A percentile compares a stretch with the other conserved stretches of the same genome.
Evolutionary conservation across 2,329 filamentous ascomycete species (phyloP).

Genomic region (Macrophomina pseudophaseolina): DNA sequence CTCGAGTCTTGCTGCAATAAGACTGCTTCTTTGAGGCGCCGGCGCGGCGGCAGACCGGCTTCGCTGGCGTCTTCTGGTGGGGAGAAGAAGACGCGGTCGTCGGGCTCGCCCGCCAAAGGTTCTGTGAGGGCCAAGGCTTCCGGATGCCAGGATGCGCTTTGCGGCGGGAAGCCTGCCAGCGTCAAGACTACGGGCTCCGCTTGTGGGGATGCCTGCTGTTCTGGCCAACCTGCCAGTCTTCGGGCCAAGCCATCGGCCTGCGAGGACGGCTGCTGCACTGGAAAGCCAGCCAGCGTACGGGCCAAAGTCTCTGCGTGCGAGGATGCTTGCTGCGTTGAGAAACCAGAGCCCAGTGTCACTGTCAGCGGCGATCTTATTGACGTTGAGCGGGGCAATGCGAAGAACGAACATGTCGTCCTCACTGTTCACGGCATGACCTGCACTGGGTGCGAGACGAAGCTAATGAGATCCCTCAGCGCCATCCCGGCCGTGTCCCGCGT

Average conservation of each 20-base stretch:
- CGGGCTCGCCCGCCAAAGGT: neutral
- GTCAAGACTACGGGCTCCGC: neutral
- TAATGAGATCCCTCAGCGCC: conserved; percentile 57
- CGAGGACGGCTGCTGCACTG: neutral
- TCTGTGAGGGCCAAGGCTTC: neutral
- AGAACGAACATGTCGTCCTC: conserved; percentile 62
- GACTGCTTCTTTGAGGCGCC: conserved; percentile 1
- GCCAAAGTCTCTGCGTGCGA: neutral
- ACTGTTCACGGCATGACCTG: conserved; percentile 74
- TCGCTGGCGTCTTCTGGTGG: neutral
- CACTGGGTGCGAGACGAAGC: conserved; percentile 71
- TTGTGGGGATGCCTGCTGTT: neutral
- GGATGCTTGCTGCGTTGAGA: conserved; percentile 1
- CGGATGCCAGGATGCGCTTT: neutral
- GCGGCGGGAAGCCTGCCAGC: neutral
- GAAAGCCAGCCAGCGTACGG: neutral
- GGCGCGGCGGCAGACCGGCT: neutral
- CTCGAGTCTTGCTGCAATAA: conserved; percentile 24
- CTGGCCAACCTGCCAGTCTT: neutral
- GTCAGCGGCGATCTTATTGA: conserved; percentile 21
- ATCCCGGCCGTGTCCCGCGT: conserved; percentile 60
- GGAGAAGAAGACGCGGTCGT: neutral
- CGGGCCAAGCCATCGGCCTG: neutral
- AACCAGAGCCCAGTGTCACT: neutral
- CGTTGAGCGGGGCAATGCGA: conserved; percentile 35